Evolutionary conservation across 2,329 filamentous ascomycete species (phyloP).

Genomic region (Escovopsis sp.): DNA sequence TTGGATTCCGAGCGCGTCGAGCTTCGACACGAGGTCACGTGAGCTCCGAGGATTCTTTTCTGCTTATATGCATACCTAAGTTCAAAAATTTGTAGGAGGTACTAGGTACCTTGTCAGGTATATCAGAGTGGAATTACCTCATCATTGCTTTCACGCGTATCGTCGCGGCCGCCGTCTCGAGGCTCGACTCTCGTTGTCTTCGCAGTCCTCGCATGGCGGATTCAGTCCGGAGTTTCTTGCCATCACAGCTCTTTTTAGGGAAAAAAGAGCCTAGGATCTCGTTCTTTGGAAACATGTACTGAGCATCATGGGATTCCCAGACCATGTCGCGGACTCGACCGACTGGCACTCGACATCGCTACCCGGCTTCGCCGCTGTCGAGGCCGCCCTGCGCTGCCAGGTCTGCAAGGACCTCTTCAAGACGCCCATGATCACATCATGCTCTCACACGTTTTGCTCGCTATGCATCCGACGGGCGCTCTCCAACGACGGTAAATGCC

Average conservation of each 20-base stretch:
- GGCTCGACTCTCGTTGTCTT: too few relatives aligned
- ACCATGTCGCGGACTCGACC: conserved; percentile 55
- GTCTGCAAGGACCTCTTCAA: conserved; percentile 97
- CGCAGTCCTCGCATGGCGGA: too few relatives aligned
- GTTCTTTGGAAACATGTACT: background rate
- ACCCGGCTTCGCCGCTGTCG: conserved; percentile 50
- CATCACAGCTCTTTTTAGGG: too few relatives aligned
- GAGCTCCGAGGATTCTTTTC: too few relatives aligned
- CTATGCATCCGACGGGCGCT: conserved; percentile 83
- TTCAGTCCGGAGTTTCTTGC: too few relatives aligned
- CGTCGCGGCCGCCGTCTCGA: conserved; percentile 1
- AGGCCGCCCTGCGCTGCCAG: conserved; percentile 80
- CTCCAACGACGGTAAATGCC: conserved; percentile 71
- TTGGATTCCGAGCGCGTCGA: too few relatives aligned
- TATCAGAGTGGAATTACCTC: background rate
- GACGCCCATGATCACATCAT: conserved; percentile 89
- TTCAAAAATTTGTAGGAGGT: too few relatives aligned
- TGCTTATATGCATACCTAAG: too few relatives aligned
- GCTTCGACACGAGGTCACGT: too few relatives aligned
- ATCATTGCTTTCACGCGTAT: conserved; percentile 3
- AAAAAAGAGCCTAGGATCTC: too few relatives aligned
- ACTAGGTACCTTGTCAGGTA: too few relatives aligned
- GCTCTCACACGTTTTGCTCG: conserved; percentile 92
- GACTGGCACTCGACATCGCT: conserved; percentile 68
- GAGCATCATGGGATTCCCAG: conserved; percentile 2